phyloP scores from a whole-genome alignment of 169 alveolate species.

The Eimeria praecox region DNA sequence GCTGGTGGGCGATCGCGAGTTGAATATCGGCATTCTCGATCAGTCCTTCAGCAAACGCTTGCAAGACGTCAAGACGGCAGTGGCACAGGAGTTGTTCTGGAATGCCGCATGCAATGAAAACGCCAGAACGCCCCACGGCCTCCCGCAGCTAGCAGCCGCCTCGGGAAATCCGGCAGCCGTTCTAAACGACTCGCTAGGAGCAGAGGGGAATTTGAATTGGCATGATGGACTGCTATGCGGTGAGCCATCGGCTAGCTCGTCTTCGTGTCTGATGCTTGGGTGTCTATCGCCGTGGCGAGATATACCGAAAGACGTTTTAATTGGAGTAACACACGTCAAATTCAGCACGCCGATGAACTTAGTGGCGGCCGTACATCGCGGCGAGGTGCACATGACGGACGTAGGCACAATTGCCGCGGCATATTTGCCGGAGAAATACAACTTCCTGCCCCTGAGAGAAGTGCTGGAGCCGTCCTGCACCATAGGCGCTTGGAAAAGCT shows the following conservation, averaged over 20 bases:
- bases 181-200: background rate
- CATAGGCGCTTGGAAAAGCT: slow-evolving; percentile 65
- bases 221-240: slow-evolving; percentile 38
- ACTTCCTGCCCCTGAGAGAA: slow-evolving; percentile 58
- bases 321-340: slow-evolving; percentile 45
- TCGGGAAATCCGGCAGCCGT: background rate
- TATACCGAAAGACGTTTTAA: slow-evolving; percentile 20
- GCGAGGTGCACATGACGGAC: slow-evolving; percentile 69
- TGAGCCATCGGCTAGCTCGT: background rate
- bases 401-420: slow-evolving; percentile 66
- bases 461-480: slow-evolving; percentile 70
- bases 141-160: background rate
- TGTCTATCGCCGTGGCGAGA: slow-evolving; percentile 69
- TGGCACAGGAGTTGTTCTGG: slow-evolving; percentile 38
- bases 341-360: slow-evolving; percentile 70
- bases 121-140: background rate
- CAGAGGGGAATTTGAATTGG: slow-evolving; percentile 11
- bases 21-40: slow-evolving; percentile 57
- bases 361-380: slow-evolving; percentile 61
- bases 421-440: slow-evolving; percentile 54
- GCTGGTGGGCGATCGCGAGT: slow-evolving; percentile 62
- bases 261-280: slow-evolving; percentile 47
- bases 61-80: slow-evolving; percentile 51
- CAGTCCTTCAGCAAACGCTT: slow-evolving; percentile 68
- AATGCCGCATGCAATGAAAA: slow-evolving; percentile 33